Base-by-base conservation (phyloP, 208 protist genomes). In the Acanthamoeba polyphaga region DNA sequence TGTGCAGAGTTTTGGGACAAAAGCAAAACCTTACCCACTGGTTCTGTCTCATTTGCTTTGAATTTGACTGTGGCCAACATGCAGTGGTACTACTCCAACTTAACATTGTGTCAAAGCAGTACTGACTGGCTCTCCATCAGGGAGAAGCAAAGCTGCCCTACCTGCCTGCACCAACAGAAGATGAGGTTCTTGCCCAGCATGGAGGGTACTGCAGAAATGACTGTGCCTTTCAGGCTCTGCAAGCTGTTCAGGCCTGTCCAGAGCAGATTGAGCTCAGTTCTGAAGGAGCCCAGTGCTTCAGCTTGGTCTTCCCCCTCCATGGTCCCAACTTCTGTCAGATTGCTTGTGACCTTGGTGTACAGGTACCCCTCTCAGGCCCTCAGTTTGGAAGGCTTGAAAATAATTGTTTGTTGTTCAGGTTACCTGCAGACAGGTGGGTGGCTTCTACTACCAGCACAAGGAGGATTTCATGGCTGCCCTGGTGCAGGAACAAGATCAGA, bases 371-470 rank as follows among this genome's bases (percentile, higher is more conserved):
- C 49, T 49, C 6, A 6, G 38, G 2, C 34, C 34, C 34, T 43
- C 38, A 43, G 38, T 43, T 43, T 43, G 1, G 38, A 43, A 6
- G 3, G 38, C 1, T 43, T 43, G 38, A 43, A 43, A 6, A 2
- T 43, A 6, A 43, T 6, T 43, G 38, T 2, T 49, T 49, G 46
- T 49, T 49, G 46, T 49, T 49, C 72, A 27, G 15, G 3, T 29
- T 2, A 12, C 34, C 13, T 82, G 74, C 43, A n/a, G 9, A 22
- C 6, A 46, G 43, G 74, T 82, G 34, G 74, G 38, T 2, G 2
- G 74, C 19, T 82, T 53, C 38, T 82, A 82, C 43, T 82, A 55
- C 38, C 43, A 82, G 74, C 55, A 32, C 43, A 53, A 82, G 43
- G 43, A 53, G 19, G 32, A 6, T 17, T 1, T 82, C 19, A 15